Evolutionary conservation across 139 green algal genomes (phyloP).

Genomic region (Chlorella sp.): DNA sequence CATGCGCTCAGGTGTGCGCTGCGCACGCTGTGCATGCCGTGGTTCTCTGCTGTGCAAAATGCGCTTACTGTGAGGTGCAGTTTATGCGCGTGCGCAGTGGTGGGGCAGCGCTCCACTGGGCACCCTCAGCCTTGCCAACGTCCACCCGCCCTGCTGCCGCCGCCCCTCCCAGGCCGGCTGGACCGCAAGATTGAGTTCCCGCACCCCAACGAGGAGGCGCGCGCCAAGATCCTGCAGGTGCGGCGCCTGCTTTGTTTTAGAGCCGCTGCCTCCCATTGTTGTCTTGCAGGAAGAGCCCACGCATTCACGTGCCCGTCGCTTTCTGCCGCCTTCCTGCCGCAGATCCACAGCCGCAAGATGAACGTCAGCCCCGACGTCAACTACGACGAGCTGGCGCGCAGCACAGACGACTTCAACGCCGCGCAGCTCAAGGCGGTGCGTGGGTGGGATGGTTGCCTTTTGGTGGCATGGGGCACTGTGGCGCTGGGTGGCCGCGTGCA

Average conservation of each 20-base stretch:
- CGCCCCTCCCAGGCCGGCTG: conserved; percentile 70
- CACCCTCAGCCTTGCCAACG: no score
- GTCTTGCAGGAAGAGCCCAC: not conserved
- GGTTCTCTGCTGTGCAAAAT: not conserved
- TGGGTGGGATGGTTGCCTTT: not conserved
- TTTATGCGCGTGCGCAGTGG: no score
- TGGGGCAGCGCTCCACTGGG: no score
- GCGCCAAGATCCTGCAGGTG: conserved; percentile 96
- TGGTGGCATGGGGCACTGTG: not conserved
- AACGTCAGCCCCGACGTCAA: conserved; percentile 93
- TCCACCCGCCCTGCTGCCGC: not conserved
- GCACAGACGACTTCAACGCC: conserved; percentile 99
- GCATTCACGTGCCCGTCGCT: not conserved
- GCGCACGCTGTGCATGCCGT: not conserved
- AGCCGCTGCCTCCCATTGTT: no score
- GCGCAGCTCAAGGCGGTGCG: conserved; percentile 87
- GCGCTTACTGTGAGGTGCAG: no score
- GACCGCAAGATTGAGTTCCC: conserved; percentile 99
- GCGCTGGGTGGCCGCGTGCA: no score
- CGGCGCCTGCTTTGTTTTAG: no score
- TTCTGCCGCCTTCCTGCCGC: not conserved
- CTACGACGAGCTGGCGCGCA: conserved; percentile 97
- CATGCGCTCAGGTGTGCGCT: conserved; percentile 80
- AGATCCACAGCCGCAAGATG: conserved; percentile 62
- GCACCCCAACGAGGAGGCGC: conserved; percentile 96